Percentiles rank a stretch among this genome's conserved stretches.
These are phyloP conservation scores for Mollisia scopiformis DNA, from an alignment of 2,329 filamentous ascomycete genomes.

Conservation along the genomic window DNA sequence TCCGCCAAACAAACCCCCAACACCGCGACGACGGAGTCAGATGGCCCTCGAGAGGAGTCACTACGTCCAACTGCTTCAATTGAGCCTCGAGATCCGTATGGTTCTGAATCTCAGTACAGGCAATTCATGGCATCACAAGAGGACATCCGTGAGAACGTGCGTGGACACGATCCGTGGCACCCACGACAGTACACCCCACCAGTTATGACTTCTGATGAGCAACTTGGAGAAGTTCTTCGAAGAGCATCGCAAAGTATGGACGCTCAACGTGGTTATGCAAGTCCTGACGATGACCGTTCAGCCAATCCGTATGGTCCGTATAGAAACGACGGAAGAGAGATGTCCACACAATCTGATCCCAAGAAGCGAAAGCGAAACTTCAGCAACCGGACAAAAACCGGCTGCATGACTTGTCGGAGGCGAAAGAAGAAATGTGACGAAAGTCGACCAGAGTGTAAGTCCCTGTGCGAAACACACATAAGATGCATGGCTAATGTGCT, in stretches of 20 bases:
- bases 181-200: slow-evolving; percentile 43
- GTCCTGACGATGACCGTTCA: slow-evolving; percentile 40
- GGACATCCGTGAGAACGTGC: slow-evolving; percentile 24
- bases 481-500: too few species aligned
- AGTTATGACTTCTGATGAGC: slow-evolving; percentile 50
- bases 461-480: too few species aligned
- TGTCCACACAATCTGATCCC: slow-evolving; percentile 57
- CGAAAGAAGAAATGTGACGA: slow-evolving; percentile 99
- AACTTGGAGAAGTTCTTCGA: slow-evolving; percentile 53
- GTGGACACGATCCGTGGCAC: slow-evolving; percentile 31
- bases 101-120: slow-evolving; percentile 29
- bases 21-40: slow-evolving; percentile 37
- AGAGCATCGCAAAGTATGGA: slow-evolving; percentile 46
- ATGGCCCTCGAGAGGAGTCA: slow-evolving; percentile 47
- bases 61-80: slow-evolving; percentile 48
- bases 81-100: slow-evolving; percentile 37
- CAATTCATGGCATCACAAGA: slow-evolving; percentile 27
- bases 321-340: slow-evolving; percentile 37
- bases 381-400: slow-evolving; percentile 94
- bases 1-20: slow-evolving; percentile 38
- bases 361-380: slow-evolving; percentile 81
- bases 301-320: slow-evolving; percentile 39
- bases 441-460: slow-evolving; percentile 86
- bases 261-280: slow-evolving; percentile 40
- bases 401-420: slow-evolving; percentile 87